Evolutionary conservation across 495 filamentous ascomycete species (phyloP).

Genomic region (Aspergillus baeticus): DNA sequence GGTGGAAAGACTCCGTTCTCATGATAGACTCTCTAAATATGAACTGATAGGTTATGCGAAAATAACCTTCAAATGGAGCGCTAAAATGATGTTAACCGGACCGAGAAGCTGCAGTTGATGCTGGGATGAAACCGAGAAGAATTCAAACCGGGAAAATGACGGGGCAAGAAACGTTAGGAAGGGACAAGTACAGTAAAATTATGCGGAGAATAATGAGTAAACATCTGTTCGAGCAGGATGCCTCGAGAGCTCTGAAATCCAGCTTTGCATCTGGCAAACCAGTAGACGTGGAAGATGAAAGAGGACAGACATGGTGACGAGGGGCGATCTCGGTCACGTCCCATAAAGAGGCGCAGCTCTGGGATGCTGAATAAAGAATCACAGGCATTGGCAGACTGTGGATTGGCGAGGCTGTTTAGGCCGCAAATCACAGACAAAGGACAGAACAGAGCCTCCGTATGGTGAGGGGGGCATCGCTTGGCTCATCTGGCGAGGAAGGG

Average conservation of each 20-base stretch:
- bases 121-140: no score
- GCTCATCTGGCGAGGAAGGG: background rate
- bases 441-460: background rate
- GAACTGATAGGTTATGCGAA: no score
- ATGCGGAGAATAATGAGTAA: no score
- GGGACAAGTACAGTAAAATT: no score
- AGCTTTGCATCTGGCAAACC: no score
- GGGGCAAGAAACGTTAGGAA: no score
- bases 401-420: background rate
- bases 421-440: constrained; percentile 1
- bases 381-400: background rate
- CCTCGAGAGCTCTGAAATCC: no score
- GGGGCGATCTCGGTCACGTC: background rate
- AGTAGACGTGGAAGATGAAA: background rate
- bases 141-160: no score
- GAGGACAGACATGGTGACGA: background rate
- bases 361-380: background rate
- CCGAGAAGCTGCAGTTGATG: no score
- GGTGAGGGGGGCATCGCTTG: constrained; percentile 5
- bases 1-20: background rate
- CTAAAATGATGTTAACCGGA: no score
- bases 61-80: no score
- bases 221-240: no score
- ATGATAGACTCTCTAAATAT: background rate
- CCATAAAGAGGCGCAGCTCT: background rate